These are phyloP conservation scores for Populus hybrid DNA, from an alignment of 441 rosid species.

Conservation along the genomic window DNA sequence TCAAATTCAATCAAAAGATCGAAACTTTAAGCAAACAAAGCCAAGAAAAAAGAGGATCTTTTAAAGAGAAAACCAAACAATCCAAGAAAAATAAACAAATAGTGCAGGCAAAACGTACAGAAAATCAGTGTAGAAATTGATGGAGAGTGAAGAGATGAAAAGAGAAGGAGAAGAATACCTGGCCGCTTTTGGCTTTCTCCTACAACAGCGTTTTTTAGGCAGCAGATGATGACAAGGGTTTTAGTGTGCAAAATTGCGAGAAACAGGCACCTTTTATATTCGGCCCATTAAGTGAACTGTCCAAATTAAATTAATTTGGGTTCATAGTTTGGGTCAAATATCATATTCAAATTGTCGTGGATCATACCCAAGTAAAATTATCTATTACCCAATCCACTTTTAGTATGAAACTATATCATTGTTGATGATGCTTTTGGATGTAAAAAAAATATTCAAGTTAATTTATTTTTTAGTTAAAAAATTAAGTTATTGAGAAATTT, in stretches of 20 bases:
- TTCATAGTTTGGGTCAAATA: neutral
- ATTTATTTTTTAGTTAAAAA: too few species aligned
- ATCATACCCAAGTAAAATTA: too few species aligned
- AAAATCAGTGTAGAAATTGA: neutral
- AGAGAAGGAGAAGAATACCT: neutral
- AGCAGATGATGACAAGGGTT: neutral
- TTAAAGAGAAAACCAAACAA: neutral
- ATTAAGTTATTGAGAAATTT: fast-evolving
- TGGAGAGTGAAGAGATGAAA: neutral
- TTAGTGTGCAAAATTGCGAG: neutral
- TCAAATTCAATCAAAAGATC: neutral
- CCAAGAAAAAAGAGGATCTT: neutral
- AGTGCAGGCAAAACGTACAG: neutral
- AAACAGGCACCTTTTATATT: neutral
- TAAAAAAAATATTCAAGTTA: too few species aligned
- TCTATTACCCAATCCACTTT: too few species aligned
- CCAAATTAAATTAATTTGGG: neutral
- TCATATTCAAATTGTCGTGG: too few species aligned
- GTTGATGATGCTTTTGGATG: too few species aligned
- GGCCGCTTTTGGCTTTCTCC: neutral
- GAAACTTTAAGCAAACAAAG: neutral
- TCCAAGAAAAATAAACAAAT: neutral
- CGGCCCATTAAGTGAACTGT: neutral
- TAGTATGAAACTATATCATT: too few species aligned
- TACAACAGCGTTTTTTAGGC: neutral